Conservation (phyloP, 1,284 basidiomycete species). For the Marasmius tenuissimus region DNA sequence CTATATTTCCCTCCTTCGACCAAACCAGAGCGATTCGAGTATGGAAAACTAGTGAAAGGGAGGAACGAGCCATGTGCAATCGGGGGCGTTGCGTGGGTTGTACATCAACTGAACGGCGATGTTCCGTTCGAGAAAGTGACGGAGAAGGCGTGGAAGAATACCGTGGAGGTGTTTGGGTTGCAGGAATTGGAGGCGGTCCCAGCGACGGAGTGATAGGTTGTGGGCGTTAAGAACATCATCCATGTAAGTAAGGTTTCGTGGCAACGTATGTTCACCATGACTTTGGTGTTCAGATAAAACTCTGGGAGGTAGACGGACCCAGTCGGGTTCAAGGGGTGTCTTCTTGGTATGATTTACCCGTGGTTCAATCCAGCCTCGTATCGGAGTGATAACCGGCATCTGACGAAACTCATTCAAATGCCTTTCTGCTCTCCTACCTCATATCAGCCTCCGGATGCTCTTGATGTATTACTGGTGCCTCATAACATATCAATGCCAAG, state of each 20-base stretch:
- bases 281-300: no score
- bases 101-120: conserved; percentile 55
- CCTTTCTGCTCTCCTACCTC: no score
- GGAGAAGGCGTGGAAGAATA: conserved; percentile 67
- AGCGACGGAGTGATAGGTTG: no score
- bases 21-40: conserved; percentile 69
- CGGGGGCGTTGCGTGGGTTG: conserved; percentile 77
- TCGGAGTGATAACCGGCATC: conserved; percentile 52
- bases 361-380: conserved; percentile 66
- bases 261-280: no score
- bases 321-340: conserved; percentile 24
- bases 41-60: conserved; percentile 74
- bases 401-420: conserved; percentile 22
- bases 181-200: conserved; percentile 29
- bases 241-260: no score
- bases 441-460: no score
- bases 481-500: no score
- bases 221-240: no score
- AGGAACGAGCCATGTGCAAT: conserved; percentile 80
- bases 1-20: conserved; percentile 56
- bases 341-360: conserved; percentile 82
- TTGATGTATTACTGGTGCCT: no score
- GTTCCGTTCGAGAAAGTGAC: conserved; percentile 60
- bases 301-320: no score
- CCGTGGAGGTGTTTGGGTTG: conserved; percentile 60